Conservation (phyloP, 225 moss, liverwort and hornwort genomes). For the Neckera pumila region DNA sequence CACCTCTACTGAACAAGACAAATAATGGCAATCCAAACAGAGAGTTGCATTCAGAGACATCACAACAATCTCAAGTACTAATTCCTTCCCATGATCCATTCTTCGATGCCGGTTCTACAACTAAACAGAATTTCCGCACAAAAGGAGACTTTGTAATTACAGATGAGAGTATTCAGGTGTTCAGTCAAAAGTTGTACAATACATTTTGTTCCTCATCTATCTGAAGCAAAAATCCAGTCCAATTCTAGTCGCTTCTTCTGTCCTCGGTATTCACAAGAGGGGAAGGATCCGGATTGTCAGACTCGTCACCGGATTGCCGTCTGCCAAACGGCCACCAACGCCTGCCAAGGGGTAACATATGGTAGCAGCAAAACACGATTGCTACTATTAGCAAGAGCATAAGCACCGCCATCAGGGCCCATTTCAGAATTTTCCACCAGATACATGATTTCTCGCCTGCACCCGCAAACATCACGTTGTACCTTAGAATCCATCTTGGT, state of each 20-base stretch:
- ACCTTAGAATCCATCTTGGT: not conserved
- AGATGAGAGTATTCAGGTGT: not conserved
- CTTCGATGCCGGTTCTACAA: not conserved
- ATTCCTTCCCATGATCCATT: not conserved
- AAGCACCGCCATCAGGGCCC: not conserved
- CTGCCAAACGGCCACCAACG: slow-evolving; percentile 33
- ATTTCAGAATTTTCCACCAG: slow-evolving; percentile 43
- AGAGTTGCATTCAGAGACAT: not conserved
- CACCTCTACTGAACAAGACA: not conserved
- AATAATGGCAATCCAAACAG: not conserved
- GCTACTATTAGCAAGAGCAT: slow-evolving; percentile 1
- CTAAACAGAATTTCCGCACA: not conserved
- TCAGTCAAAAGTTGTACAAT: not conserved
- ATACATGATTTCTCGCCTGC: slow-evolving; percentile 32
- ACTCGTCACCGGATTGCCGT: not conserved
- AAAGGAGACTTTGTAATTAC: not conserved
- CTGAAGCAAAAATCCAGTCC: not conserved
- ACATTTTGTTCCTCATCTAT: not conserved
- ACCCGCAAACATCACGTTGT: not conserved
- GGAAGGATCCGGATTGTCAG: slow-evolving; percentile 22
- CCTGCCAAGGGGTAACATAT: not conserved
- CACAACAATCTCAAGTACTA: not conserved
- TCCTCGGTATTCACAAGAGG: slow-evolving; percentile 7
- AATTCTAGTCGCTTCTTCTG: not conserved
- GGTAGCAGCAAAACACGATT: slow-evolving; percentile 23